Percentiles rank a stretch among this genome's conserved stretches.
Conservation (phyloP, 495 filamentous ascomycete genomes). For the Penicillium silybi region DNA sequence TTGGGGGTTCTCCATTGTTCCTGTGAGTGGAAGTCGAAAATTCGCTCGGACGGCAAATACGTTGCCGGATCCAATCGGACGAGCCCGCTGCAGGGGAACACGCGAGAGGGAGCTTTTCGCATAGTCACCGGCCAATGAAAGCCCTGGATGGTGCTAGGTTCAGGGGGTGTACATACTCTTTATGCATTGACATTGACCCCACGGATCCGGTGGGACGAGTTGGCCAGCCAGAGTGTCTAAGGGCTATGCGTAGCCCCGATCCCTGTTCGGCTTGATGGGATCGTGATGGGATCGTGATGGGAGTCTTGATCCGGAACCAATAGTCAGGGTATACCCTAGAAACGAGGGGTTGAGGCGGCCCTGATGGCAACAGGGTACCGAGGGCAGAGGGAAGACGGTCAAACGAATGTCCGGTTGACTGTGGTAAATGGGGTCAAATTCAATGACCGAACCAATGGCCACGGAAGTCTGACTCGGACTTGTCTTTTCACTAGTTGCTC, state of each 20-base stretch:
- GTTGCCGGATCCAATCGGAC: background rate
- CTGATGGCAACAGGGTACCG: background rate
- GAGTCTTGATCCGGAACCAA: background rate
- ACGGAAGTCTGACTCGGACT: background rate
- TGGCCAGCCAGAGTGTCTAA: background rate
- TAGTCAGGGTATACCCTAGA: background rate
- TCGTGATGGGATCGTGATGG: background rate
- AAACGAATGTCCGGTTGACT: background rate
- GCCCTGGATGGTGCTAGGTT: background rate
- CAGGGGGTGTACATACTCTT: background rate
- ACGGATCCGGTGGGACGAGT: background rate
- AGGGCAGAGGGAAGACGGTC: too few species aligned
- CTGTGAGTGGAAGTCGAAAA: background rate
- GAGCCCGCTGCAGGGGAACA: background rate
- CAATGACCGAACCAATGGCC: conserved; percentile 1
- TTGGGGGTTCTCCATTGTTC: background rate
- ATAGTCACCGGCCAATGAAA: background rate
- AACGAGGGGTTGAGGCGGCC: background rate
- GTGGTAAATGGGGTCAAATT: conserved; percentile 1
- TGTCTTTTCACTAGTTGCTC: background rate
- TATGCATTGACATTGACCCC: background rate
- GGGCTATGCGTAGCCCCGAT: too few species aligned
- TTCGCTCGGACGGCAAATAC: background rate
- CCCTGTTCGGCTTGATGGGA: background rate
- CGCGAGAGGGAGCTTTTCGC: background rate